These are phyloP conservation scores for Populus tremula DNA, from an alignment of 345 rosid genomes.

Conservation along the genomic window DNA sequence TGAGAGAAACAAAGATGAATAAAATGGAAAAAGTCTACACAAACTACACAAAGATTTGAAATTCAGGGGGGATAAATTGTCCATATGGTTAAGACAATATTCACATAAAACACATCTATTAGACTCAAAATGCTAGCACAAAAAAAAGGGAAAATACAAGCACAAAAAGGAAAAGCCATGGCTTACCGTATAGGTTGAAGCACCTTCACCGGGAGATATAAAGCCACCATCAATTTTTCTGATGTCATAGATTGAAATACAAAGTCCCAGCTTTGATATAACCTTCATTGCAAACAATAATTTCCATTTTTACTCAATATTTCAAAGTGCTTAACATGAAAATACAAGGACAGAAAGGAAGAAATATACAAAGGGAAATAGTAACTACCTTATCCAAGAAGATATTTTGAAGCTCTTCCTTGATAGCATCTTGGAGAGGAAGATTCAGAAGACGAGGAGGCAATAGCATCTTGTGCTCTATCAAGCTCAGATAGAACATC, in stretches of 20 bases:
- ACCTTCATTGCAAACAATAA: conserved; percentile 45
- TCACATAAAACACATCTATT: background rate
- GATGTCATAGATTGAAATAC: conserved; percentile 71
- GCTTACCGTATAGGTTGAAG: conserved; percentile 72
- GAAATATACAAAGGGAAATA: background rate
- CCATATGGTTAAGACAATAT: too few species aligned
- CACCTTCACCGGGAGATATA: conserved; percentile 79
- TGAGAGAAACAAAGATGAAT: background rate
- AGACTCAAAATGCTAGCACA: background rate
- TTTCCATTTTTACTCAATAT: background rate
- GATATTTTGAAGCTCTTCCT: conserved; percentile 50
- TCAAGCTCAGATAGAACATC: conserved; percentile 77
- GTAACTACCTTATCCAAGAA: conserved; percentile 75
- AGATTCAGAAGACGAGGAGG: conserved; percentile 70
- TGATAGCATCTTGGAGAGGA: conserved; percentile 65
- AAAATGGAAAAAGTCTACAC: background rate
- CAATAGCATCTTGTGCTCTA: conserved; percentile 69
- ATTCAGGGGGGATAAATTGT: background rate
- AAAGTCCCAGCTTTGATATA: conserved; percentile 67
- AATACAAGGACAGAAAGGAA: background rate
- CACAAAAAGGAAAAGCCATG: background rate
- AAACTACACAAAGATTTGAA: background rate
- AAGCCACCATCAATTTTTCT: conserved; percentile 61
- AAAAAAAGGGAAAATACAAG: too few species aligned
- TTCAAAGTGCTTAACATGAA: background rate